These are phyloP conservation scores for Cubamyces lactineus DNA, from an alignment of 768 basidiomycete species.

Conservation along the genomic window DNA sequence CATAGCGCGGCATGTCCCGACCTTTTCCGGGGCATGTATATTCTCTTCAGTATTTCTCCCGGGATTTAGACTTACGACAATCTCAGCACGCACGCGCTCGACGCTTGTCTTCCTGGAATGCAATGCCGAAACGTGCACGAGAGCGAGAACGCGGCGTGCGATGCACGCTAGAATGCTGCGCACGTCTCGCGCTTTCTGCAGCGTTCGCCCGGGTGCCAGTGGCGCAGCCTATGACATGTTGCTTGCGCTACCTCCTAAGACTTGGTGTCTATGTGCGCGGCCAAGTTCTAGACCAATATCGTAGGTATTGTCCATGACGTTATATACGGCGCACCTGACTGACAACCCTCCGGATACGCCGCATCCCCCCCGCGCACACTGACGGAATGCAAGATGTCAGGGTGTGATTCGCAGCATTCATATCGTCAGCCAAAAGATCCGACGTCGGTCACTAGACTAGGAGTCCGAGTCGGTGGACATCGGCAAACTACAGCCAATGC, in stretches of 20 bases:
- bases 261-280: too few relatives aligned
- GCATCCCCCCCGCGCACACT: too few relatives aligned
- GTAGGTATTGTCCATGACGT: too few relatives aligned
- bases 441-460: background rate
- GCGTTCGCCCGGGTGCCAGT: background rate
- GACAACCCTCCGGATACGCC: too few relatives aligned
- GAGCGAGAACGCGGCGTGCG: background rate
- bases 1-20: background rate
- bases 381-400: too few relatives aligned
- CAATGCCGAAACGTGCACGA: background rate
- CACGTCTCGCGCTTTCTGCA: background rate
- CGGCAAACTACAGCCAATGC: conserved; percentile 13
- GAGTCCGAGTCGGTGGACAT: background rate
- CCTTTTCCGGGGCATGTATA: background rate
- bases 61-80: too few relatives aligned
- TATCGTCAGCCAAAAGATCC: background rate
- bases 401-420: too few relatives aligned
- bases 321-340: too few relatives aligned
- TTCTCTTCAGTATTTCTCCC: too few relatives aligned
- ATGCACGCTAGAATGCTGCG: background rate
- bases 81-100: too few relatives aligned
- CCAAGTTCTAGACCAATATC: too few relatives aligned
- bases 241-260: too few relatives aligned
- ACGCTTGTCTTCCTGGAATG: background rate
- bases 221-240: background rate